phyloP scores from a whole-genome alignment of 108 stramenopile species.

The Cylindrotheca closterium region DNA sequence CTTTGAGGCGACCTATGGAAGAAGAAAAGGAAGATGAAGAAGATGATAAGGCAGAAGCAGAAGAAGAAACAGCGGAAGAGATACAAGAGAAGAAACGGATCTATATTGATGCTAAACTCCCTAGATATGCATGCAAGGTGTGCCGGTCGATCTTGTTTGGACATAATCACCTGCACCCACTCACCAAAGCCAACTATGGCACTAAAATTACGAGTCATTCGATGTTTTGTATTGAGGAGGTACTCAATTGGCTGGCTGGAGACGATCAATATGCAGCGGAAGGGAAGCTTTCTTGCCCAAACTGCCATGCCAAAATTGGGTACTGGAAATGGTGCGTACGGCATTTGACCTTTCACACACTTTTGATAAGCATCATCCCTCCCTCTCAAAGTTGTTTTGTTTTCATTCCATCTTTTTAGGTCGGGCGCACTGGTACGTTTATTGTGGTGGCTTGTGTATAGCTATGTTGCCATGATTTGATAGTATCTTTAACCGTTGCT shows the following conservation, averaged over 20 bases:
- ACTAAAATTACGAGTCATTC: slow-evolving; percentile 32
- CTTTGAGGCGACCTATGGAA: not conserved
- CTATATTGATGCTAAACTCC: slow-evolving; percentile 5
- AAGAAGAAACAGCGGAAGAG: slow-evolving; percentile 8
- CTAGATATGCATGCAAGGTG: slow-evolving; percentile 64
- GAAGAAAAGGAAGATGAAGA: not conserved
- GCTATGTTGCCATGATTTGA: too few species aligned
- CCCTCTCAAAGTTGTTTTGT: too few species aligned
- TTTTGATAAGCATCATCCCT: too few species aligned
- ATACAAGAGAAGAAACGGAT: not conserved
- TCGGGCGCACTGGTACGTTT: slow-evolving; percentile 53
- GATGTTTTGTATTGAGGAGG: slow-evolving; percentile 48
- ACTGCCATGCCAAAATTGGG: slow-evolving; percentile 73
- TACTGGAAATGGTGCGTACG: slow-evolving; percentile 85
- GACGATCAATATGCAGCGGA: slow-evolving; percentile 60
- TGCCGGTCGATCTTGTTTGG: slow-evolving; percentile 73
- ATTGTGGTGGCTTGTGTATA: too few species aligned
- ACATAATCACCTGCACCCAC: slow-evolving; percentile 42
- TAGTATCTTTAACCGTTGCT: too few species aligned
- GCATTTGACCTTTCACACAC: too few species aligned
- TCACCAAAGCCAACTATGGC: slow-evolving; percentile 5
- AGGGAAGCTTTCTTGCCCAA: slow-evolving; percentile 72
- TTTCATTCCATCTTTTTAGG: too few species aligned
- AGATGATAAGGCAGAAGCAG: not conserved
- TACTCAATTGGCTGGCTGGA: slow-evolving; percentile 44